phyloP scores from a whole-genome alignment of 768 basidiomycete genomes.

The Cystobasidium ongulense region DNA sequence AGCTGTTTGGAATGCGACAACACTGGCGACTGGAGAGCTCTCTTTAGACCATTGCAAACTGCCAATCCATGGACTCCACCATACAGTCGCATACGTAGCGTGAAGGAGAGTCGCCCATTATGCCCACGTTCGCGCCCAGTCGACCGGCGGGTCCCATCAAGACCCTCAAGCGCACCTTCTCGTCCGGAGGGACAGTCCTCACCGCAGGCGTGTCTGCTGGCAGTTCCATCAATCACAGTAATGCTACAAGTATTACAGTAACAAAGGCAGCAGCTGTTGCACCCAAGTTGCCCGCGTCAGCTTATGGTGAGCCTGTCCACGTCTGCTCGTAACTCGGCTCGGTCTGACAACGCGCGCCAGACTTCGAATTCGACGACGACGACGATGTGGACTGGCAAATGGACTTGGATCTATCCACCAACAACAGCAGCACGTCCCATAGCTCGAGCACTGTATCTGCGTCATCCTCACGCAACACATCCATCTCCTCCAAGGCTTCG shows the following conservation, averaged over 20 bases:
- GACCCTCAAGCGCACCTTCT: conserved; percentile 20
- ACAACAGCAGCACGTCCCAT: not conserved
- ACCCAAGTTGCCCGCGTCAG: conserved; percentile 13
- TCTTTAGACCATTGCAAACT: no score
- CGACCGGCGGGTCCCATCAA: conserved; percentile 14
- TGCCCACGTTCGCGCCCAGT: not conserved
- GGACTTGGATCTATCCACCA: conserved; percentile 8
- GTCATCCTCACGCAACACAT: not conserved
- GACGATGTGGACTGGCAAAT: conserved; percentile 15
- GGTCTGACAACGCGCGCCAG: not conserved
- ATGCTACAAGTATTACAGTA: not conserved
- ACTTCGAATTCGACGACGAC: conserved; percentile 25
- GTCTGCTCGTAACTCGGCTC: no score
- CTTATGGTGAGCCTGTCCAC: conserved; percentile 24
- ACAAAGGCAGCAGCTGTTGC: not conserved
- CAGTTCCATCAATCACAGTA: not conserved
- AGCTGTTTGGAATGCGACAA: no score
- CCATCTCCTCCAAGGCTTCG: not conserved
- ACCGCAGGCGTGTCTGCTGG: not conserved
- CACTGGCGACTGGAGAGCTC: no score
- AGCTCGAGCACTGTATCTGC: not conserved
- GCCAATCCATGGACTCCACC: no score
- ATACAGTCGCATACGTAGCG: no score
- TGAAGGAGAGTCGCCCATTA: no score
- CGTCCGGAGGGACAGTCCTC: conserved; percentile 10